Evolutionary conservation across 1,284 basidiomycete genomes (phyloP).

Genomic region (Microbotryomycetes sp.): DNA sequence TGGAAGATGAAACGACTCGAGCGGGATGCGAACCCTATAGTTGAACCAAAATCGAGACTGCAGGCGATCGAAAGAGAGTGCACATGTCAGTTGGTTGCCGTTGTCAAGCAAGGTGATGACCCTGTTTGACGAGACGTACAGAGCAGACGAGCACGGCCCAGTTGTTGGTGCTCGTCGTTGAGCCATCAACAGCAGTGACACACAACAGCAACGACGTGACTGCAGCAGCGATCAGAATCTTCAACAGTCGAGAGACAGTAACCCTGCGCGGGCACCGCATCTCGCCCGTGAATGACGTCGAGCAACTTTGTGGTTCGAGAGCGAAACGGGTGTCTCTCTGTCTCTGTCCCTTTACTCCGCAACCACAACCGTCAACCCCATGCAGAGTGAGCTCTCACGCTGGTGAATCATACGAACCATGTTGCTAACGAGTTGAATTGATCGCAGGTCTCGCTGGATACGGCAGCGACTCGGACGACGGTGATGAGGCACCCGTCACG

Average conservation of each 20-base stretch:
- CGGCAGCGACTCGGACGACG: background rate
- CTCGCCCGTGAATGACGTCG: no score
- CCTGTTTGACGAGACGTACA: slow-evolving; percentile 70
- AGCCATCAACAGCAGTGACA: background rate
- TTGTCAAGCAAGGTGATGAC: background rate
- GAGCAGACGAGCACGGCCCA: slow-evolving; percentile 97
- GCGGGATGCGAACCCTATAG: slow-evolving; percentile 65
- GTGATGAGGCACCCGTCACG: background rate
- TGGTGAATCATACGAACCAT: background rate
- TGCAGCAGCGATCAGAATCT: background rate
- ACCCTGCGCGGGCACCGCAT: no score
- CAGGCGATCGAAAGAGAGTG: background rate
- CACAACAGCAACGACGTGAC: no score
- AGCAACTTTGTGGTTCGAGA: background rate
- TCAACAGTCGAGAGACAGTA: background rate
- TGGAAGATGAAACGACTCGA: background rate
- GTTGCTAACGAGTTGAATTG: background rate
- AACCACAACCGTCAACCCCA: no score
- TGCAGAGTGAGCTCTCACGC: background rate
- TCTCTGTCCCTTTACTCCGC: background rate
- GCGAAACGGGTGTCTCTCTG: background rate
- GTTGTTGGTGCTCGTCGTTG: slow-evolving; percentile 66
- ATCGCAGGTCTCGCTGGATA: background rate
- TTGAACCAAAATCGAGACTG: slow-evolving; percentile 58
- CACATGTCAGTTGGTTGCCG: background rate